Evolutionary conservation across 2,329 filamentous ascomycete genomes (phyloP).

Genomic region (Alternaria brassicae): DNA sequence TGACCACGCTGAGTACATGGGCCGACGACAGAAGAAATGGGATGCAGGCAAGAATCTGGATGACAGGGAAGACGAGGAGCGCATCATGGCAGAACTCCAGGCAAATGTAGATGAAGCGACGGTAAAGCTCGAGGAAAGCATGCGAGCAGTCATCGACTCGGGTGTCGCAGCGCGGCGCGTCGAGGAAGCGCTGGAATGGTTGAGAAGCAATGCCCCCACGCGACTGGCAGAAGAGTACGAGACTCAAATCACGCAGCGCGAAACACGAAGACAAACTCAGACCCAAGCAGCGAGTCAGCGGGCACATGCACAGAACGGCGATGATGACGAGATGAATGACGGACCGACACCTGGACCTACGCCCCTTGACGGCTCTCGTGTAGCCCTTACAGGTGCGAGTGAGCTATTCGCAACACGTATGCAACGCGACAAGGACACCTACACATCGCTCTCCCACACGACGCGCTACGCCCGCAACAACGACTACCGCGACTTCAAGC

Average conservation of each 20-base stretch:
- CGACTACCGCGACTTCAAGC: conserved; percentile 67
- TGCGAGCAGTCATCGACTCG: conserved; percentile 66
- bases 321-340: conserved; percentile 44
- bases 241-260: conserved; percentile 49
- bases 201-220: conserved; percentile 49
- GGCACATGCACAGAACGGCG: conserved; percentile 14
- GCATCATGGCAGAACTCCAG: conserved; percentile 49
- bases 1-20: conserved; percentile 49
- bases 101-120: conserved; percentile 61
- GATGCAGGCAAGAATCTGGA: conserved; percentile 47
- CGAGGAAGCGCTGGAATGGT: conserved; percentile 52
- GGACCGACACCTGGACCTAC: conserved; percentile 49
- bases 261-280: conserved; percentile 43
- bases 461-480: conserved; percentile 65
- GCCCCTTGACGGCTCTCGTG: conserved; percentile 44
- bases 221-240: conserved; percentile 38
- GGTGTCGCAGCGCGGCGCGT: conserved; percentile 57
- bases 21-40: conserved; percentile 43
- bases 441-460: conserved; percentile 48
- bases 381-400: conserved; percentile 44
- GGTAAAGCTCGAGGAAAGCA: conserved; percentile 62
- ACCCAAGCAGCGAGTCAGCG: conserved; percentile 34
- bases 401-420: conserved; percentile 50
- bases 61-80: conserved; percentile 49
- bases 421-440: conserved; percentile 53